phyloP scores from a whole-genome alignment of 2,329 filamentous ascomycete genomes.

The Alternaria viburni region DNA sequence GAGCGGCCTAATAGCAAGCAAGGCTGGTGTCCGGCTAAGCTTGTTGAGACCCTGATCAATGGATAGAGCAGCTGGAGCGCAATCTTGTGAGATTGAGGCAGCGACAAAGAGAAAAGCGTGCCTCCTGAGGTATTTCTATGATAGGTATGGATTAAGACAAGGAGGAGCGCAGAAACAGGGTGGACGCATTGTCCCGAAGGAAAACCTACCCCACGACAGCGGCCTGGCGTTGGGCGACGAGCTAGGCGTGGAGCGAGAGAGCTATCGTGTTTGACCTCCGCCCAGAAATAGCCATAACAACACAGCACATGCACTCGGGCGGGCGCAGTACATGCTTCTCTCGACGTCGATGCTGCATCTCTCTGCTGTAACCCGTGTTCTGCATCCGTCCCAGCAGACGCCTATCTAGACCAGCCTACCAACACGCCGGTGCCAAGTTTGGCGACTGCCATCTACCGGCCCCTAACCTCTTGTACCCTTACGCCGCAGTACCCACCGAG shows the following conservation, averaged over 20 bases:
- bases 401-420: neutral
- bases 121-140: neutral
- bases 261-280: slow-evolving; percentile 7
- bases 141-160: neutral
- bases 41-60: slow-evolving; percentile 7
- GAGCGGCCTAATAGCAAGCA: slow-evolving; percentile 9
- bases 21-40: slow-evolving; percentile 9
- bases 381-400: slow-evolving; percentile 10
- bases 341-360: slow-evolving; percentile 3
- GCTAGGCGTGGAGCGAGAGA: slow-evolving; percentile 11
- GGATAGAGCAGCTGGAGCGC: neutral
- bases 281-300: neutral
- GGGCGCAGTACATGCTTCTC: neutral
- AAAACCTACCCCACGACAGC: slow-evolving; percentile 13
- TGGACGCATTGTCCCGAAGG: neutral
- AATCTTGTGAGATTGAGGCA: neutral
- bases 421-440: slow-evolving; percentile 19
- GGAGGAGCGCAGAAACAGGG: neutral
- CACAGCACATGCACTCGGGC: neutral
- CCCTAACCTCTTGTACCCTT: slow-evolving; percentile 17
- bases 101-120: neutral
- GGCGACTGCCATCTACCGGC: slow-evolving; percentile 15
- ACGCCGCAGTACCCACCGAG: slow-evolving; percentile 7
- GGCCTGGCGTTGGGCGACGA: slow-evolving; percentile 7
- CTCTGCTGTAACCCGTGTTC: slow-evolving; percentile 15